A percentile compares a stretch with the other conserved stretches of the same genome.
Conservation (phyloP, 2,329 filamentous ascomycete genomes). For the Sporothrix curviconia region DNA sequence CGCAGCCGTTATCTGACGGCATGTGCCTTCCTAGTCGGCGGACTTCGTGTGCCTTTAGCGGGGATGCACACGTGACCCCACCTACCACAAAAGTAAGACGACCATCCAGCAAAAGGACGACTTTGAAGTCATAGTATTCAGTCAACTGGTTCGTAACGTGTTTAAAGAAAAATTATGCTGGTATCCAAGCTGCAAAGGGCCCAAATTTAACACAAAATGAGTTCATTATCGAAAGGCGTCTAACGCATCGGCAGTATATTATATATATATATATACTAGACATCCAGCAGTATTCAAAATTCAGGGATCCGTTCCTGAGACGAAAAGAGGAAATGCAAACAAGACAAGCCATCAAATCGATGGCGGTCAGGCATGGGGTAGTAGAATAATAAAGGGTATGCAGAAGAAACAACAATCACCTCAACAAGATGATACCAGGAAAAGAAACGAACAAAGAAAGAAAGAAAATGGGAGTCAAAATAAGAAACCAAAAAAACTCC, state of each 20-base stretch:
- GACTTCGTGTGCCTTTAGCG: background rate
- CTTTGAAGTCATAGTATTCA: too few species aligned
- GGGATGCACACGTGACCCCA: slow-evolving; percentile 1
- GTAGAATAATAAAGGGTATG: background rate
- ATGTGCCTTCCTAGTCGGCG: background rate
- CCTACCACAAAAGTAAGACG: background rate
- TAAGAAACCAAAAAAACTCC: slow-evolving; percentile 13
- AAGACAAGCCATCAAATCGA: background rate
- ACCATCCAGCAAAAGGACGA: background rate
- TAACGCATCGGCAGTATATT: too few species aligned
- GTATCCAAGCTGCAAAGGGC: too few species aligned
- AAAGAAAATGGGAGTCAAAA: background rate
- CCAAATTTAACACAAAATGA: too few species aligned
- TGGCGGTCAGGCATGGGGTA: too few species aligned
- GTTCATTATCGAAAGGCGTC: too few species aligned
- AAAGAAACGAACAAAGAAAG: background rate
- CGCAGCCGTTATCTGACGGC: background rate
- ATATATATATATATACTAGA: too few species aligned
- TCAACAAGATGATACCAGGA: background rate
- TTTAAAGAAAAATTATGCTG: too few species aligned
- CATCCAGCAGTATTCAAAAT: too few species aligned
- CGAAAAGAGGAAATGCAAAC: background rate
- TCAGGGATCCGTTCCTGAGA: background rate
- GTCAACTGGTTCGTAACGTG: too few species aligned
- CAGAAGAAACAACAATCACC: background rate